Evolutionary conservation across 192 early-diverging fungal species (phyloP), one percentile per base, ranked within the genome.

Genomic region (Backusella circina): DNA sequence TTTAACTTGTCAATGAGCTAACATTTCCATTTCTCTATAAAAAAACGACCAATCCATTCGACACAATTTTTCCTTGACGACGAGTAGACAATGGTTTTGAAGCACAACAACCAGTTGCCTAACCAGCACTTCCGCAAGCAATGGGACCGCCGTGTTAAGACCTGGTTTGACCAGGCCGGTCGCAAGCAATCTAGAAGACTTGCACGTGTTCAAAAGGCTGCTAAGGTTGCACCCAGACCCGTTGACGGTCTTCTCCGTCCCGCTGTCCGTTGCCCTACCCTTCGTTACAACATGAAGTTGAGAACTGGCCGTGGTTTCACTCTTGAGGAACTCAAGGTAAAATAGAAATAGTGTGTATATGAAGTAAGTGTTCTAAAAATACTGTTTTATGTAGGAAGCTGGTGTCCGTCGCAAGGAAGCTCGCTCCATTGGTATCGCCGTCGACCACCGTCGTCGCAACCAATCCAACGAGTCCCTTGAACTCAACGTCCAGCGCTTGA

Each of bases 211-310:
- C 90, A 93, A 87, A 99, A 99, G 95, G 97, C 97, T 71, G 94
- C 95, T 81, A 86, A 86, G 83, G 93, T 99, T 78, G 97, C 97
- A 37, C 98, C 98, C 74, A 92, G 98, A 79, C 98, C 98, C 80
- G 88, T 95, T 77, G 98, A 99, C 86, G 94, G 93, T 84, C 91
- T 94, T 75, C 90, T 99, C 80, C 94, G 98, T 84, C 97, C 98
- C 18, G 98, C 95, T 71, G 95, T 99, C 78, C 92, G 95, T 81
- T 95, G 95, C 86, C 97, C 94, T 54, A 99, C 98, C 66, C 73
- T 97, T 82, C 97, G 96, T 88, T 98, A 99, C 93, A 99, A 99
- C 94, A 91, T 86, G 85, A 98, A 97, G 93, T 87, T 98, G 76
- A 89, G 98, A 79, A 90, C 91, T 82, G 98, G 98, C 80, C 94